Evolutionary conservation across 2,329 filamentous ascomycete genomes (phyloP).

Genomic region (Aspergillus jensenii): DNA sequence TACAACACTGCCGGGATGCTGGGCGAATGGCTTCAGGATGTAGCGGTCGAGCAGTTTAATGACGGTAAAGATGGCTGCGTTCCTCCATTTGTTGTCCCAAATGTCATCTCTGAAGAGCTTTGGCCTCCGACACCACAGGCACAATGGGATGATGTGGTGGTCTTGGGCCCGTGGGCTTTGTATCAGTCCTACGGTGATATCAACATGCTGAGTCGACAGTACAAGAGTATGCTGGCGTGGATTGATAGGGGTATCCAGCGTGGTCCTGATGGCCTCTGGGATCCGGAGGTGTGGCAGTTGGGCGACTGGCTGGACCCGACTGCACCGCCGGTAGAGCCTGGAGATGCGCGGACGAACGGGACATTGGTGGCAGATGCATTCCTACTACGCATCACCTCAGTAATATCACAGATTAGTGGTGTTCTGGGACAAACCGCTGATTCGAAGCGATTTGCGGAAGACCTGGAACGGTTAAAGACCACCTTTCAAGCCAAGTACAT

Average conservation of each 20-base stretch:
- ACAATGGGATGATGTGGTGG: constrained; percentile 42
- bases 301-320: constrained; percentile 45
- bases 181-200: constrained; percentile 36
- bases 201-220: constrained; percentile 36
- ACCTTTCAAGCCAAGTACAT: constrained; percentile 35
- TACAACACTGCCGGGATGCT: constrained; percentile 56
- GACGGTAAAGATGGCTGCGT: constrained; percentile 17
- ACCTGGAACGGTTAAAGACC: constrained; percentile 14
- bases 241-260: constrained; percentile 35
- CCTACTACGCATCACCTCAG: constrained; percentile 34
- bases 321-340: constrained; percentile 36
- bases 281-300: constrained; percentile 34
- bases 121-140: constrained; percentile 26
- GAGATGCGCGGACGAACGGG: constrained; percentile 31
- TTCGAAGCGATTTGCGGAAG: constrained; percentile 20
- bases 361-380: constrained; percentile 43
- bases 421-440: constrained; percentile 23
- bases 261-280: constrained; percentile 36
- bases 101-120: constrained; percentile 17
- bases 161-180: constrained; percentile 38
- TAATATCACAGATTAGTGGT: constrained; percentile 30
- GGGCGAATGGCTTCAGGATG: constrained; percentile 52
- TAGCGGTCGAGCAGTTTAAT: constrained; percentile 38
- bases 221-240: constrained; percentile 37
- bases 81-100: constrained; percentile 34